phyloP scores from a whole-genome alignment of 2,329 filamentous ascomycete genomes.

The Geosmithia putterillii region DNA sequence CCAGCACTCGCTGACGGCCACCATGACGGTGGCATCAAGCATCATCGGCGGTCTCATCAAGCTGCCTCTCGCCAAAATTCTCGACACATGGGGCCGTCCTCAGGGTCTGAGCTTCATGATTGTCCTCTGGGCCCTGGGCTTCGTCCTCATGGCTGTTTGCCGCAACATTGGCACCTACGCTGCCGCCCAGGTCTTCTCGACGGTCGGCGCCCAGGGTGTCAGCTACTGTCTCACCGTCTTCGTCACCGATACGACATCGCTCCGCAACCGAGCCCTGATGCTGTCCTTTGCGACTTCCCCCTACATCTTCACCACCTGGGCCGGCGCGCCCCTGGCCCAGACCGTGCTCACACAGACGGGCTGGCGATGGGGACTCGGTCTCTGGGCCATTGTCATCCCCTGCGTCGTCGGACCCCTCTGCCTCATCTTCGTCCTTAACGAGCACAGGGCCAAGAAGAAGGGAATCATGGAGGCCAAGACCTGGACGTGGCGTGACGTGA shows the following conservation, averaged over 20 bases:
- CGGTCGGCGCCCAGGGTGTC: conserved; percentile 24
- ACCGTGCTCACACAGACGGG: conserved; percentile 14
- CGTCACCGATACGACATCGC: conserved; percentile 46
- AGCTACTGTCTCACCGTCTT: conserved; percentile 52
- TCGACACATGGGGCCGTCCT: conserved; percentile 51
- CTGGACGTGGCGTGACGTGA: no score
- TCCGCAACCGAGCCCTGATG: conserved; percentile 22
- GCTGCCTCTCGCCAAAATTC: conserved; percentile 48
- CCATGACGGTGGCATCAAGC: conserved; percentile 39
- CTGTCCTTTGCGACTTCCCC: conserved; percentile 26
- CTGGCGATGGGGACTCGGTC: conserved; percentile 36
- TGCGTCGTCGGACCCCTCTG: conserved; percentile 40
- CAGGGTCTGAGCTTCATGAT: conserved; percentile 45
- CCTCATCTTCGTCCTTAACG: conserved; percentile 38
- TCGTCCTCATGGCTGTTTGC: conserved; percentile 50
- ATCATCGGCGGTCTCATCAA: conserved; percentile 46
- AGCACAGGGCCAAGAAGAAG: conserved; percentile 39
- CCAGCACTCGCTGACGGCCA: conserved; percentile 38
- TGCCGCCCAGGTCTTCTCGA: conserved; percentile 29
- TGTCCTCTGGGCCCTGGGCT: conserved; percentile 28
- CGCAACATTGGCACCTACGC: conserved; percentile 28
- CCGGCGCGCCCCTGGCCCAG: conserved; percentile 20
- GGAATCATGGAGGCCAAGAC: conserved; percentile 22
- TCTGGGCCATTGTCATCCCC: conserved; percentile 48
- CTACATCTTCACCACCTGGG: conserved; percentile 32